Percentiles rank a stretch among this genome's conserved stretches.
These are phyloP conservation scores for Chlorociboria aeruginascens DNA, from an alignment of 495 filamentous ascomycete species.

Conservation along the genomic window DNA sequence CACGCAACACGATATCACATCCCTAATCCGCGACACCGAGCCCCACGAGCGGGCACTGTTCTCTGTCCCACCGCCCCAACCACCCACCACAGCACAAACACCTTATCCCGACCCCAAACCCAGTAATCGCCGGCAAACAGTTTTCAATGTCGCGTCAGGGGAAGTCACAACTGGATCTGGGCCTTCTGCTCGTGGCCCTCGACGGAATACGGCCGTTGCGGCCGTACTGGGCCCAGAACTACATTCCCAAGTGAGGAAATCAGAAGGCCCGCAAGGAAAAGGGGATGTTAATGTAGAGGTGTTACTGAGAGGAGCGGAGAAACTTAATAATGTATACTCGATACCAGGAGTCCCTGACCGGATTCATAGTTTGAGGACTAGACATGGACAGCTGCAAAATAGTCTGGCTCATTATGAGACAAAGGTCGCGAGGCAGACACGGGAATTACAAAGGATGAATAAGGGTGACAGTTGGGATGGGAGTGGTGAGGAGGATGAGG, in stretches of 20 bases:
- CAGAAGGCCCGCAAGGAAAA: slow-evolving; percentile 23
- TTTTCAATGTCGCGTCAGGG: slow-evolving; percentile 42
- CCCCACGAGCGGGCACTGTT: slow-evolving; percentile 91
- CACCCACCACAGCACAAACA: slow-evolving; percentile 24
- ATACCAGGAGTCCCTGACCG: slow-evolving; percentile 71
- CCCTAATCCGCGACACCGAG: slow-evolving; percentile 91
- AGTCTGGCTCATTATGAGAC: slow-evolving; percentile 71
- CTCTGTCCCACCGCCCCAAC: slow-evolving; percentile 63
- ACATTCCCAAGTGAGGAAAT: slow-evolving; percentile 63
- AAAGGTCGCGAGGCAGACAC: slow-evolving; percentile 65
- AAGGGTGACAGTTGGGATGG: slow-evolving; percentile 32
- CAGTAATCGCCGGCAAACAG: slow-evolving; percentile 34
- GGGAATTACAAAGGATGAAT: slow-evolving; percentile 65
- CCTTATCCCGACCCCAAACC: slow-evolving; percentile 20
- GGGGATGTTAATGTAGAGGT: slow-evolving; percentile 80
- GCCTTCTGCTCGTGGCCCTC: slow-evolving; percentile 36
- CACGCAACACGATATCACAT: slow-evolving; percentile 78
- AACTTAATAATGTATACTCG: slow-evolving; percentile 78
- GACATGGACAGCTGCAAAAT: slow-evolving; percentile 57
- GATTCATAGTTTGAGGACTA: slow-evolving; percentile 58
- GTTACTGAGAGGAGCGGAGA: slow-evolving; percentile 78
- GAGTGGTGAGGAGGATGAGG: slow-evolving; percentile 30
- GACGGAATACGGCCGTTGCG: slow-evolving; percentile 75
- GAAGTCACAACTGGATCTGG: slow-evolving; percentile 36
- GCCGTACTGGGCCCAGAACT: slow-evolving; percentile 81